Conservation (phyloP, 805 yeast species). For the Clavispora fructus region DNA sequence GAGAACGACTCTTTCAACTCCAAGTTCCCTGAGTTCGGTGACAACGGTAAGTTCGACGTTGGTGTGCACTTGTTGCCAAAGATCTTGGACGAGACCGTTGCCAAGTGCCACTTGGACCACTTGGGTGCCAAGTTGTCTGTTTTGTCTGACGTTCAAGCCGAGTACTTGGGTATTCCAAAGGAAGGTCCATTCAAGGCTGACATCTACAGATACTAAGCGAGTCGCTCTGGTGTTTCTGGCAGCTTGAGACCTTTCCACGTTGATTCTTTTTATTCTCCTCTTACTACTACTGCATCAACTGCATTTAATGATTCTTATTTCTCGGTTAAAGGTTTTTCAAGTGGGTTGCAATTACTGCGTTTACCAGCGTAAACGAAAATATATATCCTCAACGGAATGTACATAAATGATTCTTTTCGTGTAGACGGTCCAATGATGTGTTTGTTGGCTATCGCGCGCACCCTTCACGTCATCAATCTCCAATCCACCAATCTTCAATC, state of each 20-base stretch:
- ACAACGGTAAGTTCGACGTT: slow-evolving; percentile 82
- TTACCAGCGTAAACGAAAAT: slow-evolving; percentile 4
- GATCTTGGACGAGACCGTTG: slow-evolving; percentile 97
- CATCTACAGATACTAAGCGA: slow-evolving; percentile 85
- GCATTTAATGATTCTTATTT: slow-evolving; percentile 32
- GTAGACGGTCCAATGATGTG: background rate
- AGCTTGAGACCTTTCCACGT: slow-evolving; percentile 1
- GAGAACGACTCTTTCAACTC: slow-evolving; percentile 73
- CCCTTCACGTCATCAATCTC: too few species aligned
- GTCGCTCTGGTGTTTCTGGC: background rate
- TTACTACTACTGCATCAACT: slow-evolving; percentile 40
- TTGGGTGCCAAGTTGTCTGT: slow-evolving; percentile 83
- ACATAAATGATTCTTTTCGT: slow-evolving; percentile 5
- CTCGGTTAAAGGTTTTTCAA: slow-evolving; percentile 18
- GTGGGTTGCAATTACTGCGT: slow-evolving; percentile 19
- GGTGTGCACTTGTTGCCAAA: slow-evolving; percentile 97
- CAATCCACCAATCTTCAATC: too few species aligned
- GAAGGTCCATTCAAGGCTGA: slow-evolving; percentile 98
- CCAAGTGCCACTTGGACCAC: slow-evolving; percentile 92
- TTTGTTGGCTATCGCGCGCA: too few species aligned
- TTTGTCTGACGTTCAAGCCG: slow-evolving; percentile 78
- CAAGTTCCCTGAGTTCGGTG: slow-evolving; percentile 82
- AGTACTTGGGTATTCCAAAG: slow-evolving; percentile 84
- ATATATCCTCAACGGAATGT: slow-evolving; percentile 39
- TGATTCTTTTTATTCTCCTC: slow-evolving; percentile 15